These are phyloP conservation scores for Mortierella sp. DNA, from an alignment of 371 early-diverging fungal species.

Conservation along the genomic window DNA sequence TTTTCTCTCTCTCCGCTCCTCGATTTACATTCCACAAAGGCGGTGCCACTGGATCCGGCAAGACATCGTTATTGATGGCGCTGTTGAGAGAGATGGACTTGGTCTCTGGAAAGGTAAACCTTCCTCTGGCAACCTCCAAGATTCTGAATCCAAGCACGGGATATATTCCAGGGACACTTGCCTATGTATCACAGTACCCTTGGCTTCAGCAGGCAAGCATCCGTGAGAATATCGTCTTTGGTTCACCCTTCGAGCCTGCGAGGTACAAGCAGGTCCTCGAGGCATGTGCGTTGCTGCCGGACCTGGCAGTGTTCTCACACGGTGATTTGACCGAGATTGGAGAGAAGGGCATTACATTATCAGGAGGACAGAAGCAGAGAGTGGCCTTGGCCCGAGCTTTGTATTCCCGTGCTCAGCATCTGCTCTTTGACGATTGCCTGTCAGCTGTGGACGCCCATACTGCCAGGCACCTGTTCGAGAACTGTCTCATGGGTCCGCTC, in stretches of 20 bases:
- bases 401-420: conserved; percentile 75
- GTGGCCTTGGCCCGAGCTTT: conserved; percentile 86
- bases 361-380: conserved; percentile 83
- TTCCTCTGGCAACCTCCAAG: conserved; percentile 54
- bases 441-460: conserved; percentile 90
- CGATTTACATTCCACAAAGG: conserved; percentile 59
- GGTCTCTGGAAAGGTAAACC: conserved; percentile 57
- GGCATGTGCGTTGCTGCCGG: conserved; percentile 72
- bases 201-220: conserved; percentile 90
- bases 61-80: conserved; percentile 73
- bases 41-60: conserved; percentile 73
- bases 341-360: conserved; percentile 82
- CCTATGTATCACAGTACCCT: conserved; percentile 84
- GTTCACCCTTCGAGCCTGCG: conserved; percentile 67
- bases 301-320: conserved; percentile 79
- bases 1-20: conserved; percentile 2
- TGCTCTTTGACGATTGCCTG: conserved; percentile 86
- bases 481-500: conserved; percentile 77
- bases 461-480: conserved; percentile 80
- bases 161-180: conserved; percentile 64
- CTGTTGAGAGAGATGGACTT: conserved; percentile 73
- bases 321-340: conserved; percentile 95
- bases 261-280: conserved; percentile 74
- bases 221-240: conserved; percentile 88
- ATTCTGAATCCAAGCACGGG: conserved; percentile 25